Base-by-base conservation (phyloP, 768 basidiomycete genomes). In the Pleurotus giganteus region DNA sequence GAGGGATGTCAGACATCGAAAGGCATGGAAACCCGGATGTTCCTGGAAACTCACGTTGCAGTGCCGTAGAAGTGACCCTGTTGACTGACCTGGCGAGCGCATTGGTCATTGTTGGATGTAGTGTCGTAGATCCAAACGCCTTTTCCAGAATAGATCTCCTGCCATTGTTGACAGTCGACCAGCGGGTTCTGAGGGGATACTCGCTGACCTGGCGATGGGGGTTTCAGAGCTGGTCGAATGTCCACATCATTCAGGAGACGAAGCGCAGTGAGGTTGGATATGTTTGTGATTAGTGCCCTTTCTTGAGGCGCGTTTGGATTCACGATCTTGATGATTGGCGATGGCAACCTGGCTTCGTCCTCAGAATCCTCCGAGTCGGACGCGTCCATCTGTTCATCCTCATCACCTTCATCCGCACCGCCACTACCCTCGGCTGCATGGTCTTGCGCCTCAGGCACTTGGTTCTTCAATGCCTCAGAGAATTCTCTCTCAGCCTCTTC, bases 41-140 rank as follows among this genome's bases (percentile, higher is more conserved):
- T 46, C 12, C 4, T 27, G 36, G 39, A 46, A 17, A 78, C 86
- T 67, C 64, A 89, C 89, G 88, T 88, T 51, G 88, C 89, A 27
- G 88, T 87, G 26, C 89, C 88, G 61, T 90, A 90, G 58, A 83
- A 67, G 58, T 84, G 80, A n/a, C 81, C 78, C 52, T 71, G 63
- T 58, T 79, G 80, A 62, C 77, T 82, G 8, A 92, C 80, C n/a
- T 88, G 71, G 44, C 88, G 77, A 50, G 78, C 84, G 57, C 83
- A 88, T 57, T 80, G 79, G 66, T 91, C 89, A 12, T 49, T 53
- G 62, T 88, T 88, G 8, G 88, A 89, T 59, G 68, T 71, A 5
- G 73, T 61, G 62, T 91, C 89, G 63, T 90, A 92, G 49, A 91
- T 77, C 90, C 90, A 91, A 21, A 91, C 60, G 28, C 74, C 79